Evolutionary conservation across 2,329 filamentous ascomycete species (phyloP).

Genomic region (Tetracladium maxilliforme): DNA sequence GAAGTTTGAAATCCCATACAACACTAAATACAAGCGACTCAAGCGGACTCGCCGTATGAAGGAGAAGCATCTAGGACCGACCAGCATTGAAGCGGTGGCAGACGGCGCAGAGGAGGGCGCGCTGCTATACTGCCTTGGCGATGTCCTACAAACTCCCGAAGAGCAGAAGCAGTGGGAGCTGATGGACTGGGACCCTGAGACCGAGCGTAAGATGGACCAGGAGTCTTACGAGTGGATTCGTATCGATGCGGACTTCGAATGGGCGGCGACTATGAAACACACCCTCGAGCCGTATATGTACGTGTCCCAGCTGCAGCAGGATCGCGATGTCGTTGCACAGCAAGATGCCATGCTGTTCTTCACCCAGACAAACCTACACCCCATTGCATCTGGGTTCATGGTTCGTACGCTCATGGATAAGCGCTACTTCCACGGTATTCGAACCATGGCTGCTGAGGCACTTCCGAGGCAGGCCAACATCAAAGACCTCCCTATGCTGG

Average conservation of each 20-base stretch:
- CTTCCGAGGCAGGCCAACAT: constrained; percentile 67
- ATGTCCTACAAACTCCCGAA: constrained; percentile 71
- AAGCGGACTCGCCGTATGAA: constrained; percentile 78
- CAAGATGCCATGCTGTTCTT: constrained; percentile 66
- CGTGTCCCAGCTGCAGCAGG: constrained; percentile 90
- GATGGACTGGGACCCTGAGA: constrained; percentile 77
- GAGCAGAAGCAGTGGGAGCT: constrained; percentile 76
- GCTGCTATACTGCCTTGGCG: constrained; percentile 80
- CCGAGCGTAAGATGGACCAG: constrained; percentile 81
- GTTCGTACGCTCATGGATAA: constrained; percentile 80
- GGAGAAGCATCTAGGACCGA: too few species aligned
- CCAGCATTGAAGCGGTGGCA: too few species aligned
- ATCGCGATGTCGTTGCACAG: constrained; percentile 88
- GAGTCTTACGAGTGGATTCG: constrained; percentile 99
- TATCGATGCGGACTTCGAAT: constrained; percentile 96
- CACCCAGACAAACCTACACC: constrained; percentile 49
- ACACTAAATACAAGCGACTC: constrained; percentile 95
- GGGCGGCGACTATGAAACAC: constrained; percentile 73
- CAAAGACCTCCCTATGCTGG: too few species aligned
- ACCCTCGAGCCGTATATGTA: constrained; percentile 96
- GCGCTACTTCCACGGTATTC: constrained; percentile 88
- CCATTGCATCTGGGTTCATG: constrained; percentile 77
- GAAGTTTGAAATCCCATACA: constrained; percentile 91
- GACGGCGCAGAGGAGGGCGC: constrained; percentile 45
- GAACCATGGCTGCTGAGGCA: constrained; percentile 68